Percentiles rank a stretch among this genome's conserved stretches.
Evolutionary conservation across 176 grass and related monocot genomes (phyloP).

Genomic region (Raddia distichophylla): DNA sequence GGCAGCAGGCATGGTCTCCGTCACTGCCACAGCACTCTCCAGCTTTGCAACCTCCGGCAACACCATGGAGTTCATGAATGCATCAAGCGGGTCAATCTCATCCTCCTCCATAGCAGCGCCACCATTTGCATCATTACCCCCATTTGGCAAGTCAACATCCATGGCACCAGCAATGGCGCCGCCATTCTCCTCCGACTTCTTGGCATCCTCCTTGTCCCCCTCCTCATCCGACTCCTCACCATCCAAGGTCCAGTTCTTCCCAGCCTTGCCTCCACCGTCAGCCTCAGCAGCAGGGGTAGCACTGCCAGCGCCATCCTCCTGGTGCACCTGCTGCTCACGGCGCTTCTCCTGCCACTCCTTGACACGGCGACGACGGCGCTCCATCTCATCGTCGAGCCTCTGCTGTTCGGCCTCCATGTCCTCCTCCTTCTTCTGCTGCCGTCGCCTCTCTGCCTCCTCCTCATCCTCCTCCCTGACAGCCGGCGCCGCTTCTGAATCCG

Average conservation of each 20-base stretch:
- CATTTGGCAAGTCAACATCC: conserved; percentile 58
- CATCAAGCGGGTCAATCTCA: conserved; percentile 89
- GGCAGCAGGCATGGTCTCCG: conserved; percentile 24
- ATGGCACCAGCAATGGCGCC: conserved; percentile 14
- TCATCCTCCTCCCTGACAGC: conserved; percentile 47
- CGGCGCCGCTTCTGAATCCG: conserved; percentile 45
- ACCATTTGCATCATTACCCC: conserved; percentile 34
- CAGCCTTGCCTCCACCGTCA: conserved; percentile 39
- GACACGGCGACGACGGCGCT: conserved; percentile 75
- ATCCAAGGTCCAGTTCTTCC: conserved; percentile 97
- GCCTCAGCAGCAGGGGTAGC: conserved; percentile 6
- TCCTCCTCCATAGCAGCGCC: conserved; percentile 63
- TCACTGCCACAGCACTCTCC: conserved; percentile 43
- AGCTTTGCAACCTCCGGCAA: conserved; percentile 88
- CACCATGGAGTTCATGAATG: conserved; percentile 94
- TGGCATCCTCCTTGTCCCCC: conserved; percentile 53
- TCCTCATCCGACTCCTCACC: conserved; percentile 96
- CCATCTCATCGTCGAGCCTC: conserved; percentile 92
- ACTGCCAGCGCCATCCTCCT: conserved; percentile 35
- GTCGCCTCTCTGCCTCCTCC: conserved; percentile 49
- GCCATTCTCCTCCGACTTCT: conserved; percentile 37
- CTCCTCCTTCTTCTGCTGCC: conserved; percentile 69
- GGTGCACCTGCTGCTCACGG: conserved; percentile 45
- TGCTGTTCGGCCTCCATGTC: conserved; percentile 83
- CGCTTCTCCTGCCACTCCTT: conserved; percentile 98